phyloP scores from a whole-genome alignment of 805 yeast species.

The Wickerhamiella domercqiae region DNA sequence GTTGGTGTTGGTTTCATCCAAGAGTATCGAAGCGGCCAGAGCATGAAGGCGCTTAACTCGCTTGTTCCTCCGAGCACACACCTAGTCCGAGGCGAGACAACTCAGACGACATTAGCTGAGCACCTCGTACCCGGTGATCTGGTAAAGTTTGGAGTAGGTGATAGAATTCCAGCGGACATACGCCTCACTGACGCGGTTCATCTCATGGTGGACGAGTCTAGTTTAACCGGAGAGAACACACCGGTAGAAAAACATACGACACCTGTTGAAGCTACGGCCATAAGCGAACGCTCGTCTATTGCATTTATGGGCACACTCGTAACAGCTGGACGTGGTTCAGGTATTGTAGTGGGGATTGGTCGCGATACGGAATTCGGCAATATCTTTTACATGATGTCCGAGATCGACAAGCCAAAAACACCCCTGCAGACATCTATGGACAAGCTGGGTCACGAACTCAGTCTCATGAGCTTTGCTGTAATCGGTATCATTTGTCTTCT shows the following conservation, averaged over 20 bases:
- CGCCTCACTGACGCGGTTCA: conserved; percentile 67
- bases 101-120: conserved; percentile 72
- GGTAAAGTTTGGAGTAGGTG: conserved; percentile 82
- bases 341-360: conserved; percentile 86
- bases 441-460: conserved; percentile 79
- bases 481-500: conserved; percentile 85
- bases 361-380: conserved; percentile 82
- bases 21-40: conserved; percentile 89
- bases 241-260: conserved; percentile 60
- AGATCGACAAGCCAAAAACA: conserved; percentile 93
- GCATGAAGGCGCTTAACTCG: conserved; percentile 80
- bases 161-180: conserved; percentile 90
- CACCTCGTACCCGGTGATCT: conserved; percentile 91
- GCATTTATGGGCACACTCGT: conserved; percentile 98
- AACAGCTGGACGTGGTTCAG: conserved; percentile 88
- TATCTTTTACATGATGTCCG: conserved; percentile 89
- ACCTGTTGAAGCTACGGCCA: conserved; percentile 24
- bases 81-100: conserved; percentile 64
- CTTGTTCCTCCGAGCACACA: conserved; percentile 96
- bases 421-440: conserved; percentile 95
- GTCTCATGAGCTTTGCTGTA: conserved; percentile 66
- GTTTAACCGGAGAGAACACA: conserved; percentile 85
- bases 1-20: conserved; percentile 96
- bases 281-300: conserved; percentile 46
- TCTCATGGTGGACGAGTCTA: conserved; percentile 79